Evolutionary conservation across 306 rosid species (phyloP), one percentile per base, ranked within the genome.

Genomic region (Inga oerstediana): DNA sequence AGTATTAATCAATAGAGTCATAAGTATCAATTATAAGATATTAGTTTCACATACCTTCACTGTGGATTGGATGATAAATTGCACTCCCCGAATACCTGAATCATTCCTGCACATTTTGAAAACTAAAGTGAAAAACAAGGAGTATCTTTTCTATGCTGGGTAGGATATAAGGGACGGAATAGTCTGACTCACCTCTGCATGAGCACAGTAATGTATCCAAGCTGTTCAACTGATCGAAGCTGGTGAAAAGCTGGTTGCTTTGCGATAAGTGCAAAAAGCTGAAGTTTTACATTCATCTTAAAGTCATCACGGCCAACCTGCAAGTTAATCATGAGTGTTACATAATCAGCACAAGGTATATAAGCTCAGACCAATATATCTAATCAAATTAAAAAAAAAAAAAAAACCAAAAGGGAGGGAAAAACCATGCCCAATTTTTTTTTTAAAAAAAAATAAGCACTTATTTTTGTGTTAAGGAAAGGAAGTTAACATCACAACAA

Each of bases 181-280:
- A 79, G 49, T 68, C 56, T n/a, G 61, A 34, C 91, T 86, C 74
- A 92, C 99, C 97, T 92, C 86, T 82, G 90, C 91, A 78, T 72
- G 76, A 96, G 93, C 76, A 69, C 84, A 59, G 99, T 88, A 76
- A 93, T 87, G 85, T 96, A 96, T 75, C 99, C 99, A 56, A 96
- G 97, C 80, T 96, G 99, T 88, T 96, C 99, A 84, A 96, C 99
- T 56, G 94, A 84, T 84, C 98, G 91, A 86, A 96, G 98, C 90
- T 96, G 99, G 87, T 96, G 98, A 86, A 93, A 96, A 27, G 98
- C 91, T 27, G 99, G 91, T 76, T 92, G 97, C 92, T 96, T 90
- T 13, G 97, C 98, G 76, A 92, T 79, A 79, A 89, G 95, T 44
- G 89, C 93, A 84, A 96, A 92, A 84, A 96, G 98, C 86, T 93